Evolutionary conservation across 768 basidiomycete genomes (phyloP), one percentile per base, ranked within the genome.

Genomic region (Mycena amicta): DNA sequence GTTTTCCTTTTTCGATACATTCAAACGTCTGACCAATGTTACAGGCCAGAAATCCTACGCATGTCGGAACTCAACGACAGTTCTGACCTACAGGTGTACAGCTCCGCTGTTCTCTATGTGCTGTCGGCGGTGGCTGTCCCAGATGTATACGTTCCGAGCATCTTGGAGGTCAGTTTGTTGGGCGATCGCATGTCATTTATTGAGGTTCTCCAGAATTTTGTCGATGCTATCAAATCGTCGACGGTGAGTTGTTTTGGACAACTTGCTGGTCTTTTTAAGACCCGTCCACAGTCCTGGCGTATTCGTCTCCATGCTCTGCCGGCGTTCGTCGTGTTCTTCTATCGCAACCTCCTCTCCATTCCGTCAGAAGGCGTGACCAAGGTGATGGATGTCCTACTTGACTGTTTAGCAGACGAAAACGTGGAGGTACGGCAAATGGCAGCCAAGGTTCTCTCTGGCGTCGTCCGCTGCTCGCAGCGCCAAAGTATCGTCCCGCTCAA

Each of bases 341-440:
- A 94, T 72, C 84, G 93, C 47, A 94, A 95, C 69, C 80, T 95
- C 55, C 74, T 93, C 58, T 83, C 87, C 54, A 84, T 95, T 49
- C 84, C 91, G 33, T 80, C 87, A 49, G 74, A 79, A 20, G 85
- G 84, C 33, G 82, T 92, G 46, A 78, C 82, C 27, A 84, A 81
- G 65, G 84, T 93, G 60, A 87, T 94, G 85, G 92, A 93, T 58
- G 85, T 92, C 28, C 77, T 95, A 53, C 79, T 93, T 16, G 87
- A 89, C 54, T 95, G 94, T 71, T 75, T 97, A 53, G 80, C 84
- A 11, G 94, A 97, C 70, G 92, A 93, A 70, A 95, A 95, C 66
- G 88, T 94, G 43, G 94, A 97, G 74, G 94, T 97, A 39, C 83
- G 94, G 62, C 91, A 93, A 71, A 94, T 91, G 84, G 91, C 92